Evolutionary conservation across 352 stramenopile species (phyloP).

Genomic region (Ophiocytium majus): DNA sequence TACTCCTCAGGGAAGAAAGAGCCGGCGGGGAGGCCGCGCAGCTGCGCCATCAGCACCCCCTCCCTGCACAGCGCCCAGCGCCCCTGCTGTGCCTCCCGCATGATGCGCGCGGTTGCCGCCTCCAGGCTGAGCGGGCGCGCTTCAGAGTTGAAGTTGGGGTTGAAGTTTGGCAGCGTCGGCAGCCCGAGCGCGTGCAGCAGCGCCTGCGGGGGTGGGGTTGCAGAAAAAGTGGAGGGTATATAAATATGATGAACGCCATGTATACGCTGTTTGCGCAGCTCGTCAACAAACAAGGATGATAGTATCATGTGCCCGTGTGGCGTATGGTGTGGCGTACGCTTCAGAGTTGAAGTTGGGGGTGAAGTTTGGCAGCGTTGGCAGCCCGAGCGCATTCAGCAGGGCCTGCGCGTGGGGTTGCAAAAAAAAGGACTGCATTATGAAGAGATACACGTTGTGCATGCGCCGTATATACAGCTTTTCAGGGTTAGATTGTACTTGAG

Average conservation of each 20-base stretch:
- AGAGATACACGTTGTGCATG: too few relatives aligned
- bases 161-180: conserved; percentile 21
- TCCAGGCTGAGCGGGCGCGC: not conserved
- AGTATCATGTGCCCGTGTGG: too few relatives aligned
- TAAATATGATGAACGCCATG: too few relatives aligned
- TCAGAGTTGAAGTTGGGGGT: not conserved
- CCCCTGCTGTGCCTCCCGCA: not conserved
- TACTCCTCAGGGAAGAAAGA: not conserved
- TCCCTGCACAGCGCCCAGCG: not conserved
- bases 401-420: too few relatives aligned
- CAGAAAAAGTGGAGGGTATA: too few relatives aligned
- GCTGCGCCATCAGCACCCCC: not conserved
- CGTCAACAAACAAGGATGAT: too few relatives aligned
- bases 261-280: too few relatives aligned
- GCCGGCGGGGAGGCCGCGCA: not conserved
- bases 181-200: conserved; percentile 19
- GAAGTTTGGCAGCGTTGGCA: conserved; percentile 24
- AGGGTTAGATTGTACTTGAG: too few relatives aligned
- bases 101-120: conserved; percentile 10
- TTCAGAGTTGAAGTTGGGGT: not conserved
- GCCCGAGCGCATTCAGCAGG: conserved; percentile 10
- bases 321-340: too few relatives aligned
- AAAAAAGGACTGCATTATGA: too few relatives aligned
- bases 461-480: too few relatives aligned
- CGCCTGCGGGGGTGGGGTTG: too few relatives aligned